A percentile compares a stretch with the other conserved stretches of the same genome.
These are phyloP conservation scores for Fusarium verrucosum DNA, from an alignment of 2,329 filamentous ascomycete species.

Conservation along the genomic window DNA sequence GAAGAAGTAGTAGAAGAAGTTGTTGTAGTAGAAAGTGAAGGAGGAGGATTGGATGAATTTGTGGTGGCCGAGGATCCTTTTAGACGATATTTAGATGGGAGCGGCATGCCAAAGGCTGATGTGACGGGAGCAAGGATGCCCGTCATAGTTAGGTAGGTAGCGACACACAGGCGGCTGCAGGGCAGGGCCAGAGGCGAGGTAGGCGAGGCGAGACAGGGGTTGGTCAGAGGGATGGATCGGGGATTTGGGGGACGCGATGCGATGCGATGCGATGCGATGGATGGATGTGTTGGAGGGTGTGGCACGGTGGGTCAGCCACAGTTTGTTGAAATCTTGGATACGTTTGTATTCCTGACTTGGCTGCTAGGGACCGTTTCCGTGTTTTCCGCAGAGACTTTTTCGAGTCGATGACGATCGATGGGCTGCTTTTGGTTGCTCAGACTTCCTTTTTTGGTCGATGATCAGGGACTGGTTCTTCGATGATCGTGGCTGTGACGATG, in stretches of 20 bases:
- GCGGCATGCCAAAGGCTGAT: constrained; percentile 49
- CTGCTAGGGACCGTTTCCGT: constrained; percentile 3
- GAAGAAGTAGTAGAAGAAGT: constrained; percentile 28
- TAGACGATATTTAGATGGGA: constrained; percentile 42
- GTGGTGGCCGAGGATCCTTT: constrained; percentile 33
- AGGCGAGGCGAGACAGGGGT: not conserved
- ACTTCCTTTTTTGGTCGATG: constrained; percentile 10
- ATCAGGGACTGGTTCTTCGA: constrained; percentile 11
- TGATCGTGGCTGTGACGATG: constrained; percentile 27
- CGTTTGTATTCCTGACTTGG: constrained; percentile 23
- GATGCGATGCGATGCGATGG: too few species aligned
- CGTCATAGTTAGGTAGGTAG: constrained; percentile 43
- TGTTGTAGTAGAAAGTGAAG: constrained; percentile 26
- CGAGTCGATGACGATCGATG: constrained; percentile 35
- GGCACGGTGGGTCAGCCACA: constrained; percentile 40
- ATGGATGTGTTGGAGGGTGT: constrained; percentile 17
- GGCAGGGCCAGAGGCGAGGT: not conserved
- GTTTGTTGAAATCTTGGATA: constrained; percentile 25
- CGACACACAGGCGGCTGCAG: not conserved
- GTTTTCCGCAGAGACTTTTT: constrained; percentile 17
- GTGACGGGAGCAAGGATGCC: constrained; percentile 46
- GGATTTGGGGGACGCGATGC: too few species aligned
- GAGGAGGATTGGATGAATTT: constrained; percentile 21
- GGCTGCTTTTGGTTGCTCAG: constrained; percentile 30
- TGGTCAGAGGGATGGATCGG: not conserved